Percentiles rank a stretch among this genome's conserved stretches.
phyloP scores from a whole-genome alignment of 257 asterid species.

The Solanum pinnatisectum region DNA sequence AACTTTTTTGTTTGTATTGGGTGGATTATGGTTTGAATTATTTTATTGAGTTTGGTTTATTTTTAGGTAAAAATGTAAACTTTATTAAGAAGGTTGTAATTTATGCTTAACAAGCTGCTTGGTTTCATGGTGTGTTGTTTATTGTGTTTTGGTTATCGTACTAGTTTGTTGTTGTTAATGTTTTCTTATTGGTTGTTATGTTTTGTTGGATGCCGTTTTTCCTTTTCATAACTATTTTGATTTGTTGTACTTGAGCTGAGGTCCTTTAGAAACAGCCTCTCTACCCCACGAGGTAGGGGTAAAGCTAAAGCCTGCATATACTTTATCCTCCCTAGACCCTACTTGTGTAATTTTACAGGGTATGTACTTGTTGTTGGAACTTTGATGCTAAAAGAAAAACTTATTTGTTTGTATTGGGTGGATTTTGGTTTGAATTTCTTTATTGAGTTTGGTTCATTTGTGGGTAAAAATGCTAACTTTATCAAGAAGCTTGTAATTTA shows the following conservation, averaged over 20 bases:
- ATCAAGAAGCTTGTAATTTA: conserved; percentile 33
- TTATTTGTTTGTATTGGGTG: not conserved
- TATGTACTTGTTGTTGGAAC: not conserved
- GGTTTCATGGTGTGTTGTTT: not conserved
- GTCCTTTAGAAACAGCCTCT: not conserved
- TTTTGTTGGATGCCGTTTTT: not conserved
- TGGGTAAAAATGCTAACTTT: conserved; percentile 23
- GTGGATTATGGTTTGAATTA: not conserved
- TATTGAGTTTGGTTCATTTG: conserved; percentile 9
- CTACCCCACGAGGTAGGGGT: not conserved
- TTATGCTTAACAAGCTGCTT: conserved; percentile 13
- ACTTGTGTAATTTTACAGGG: not conserved
- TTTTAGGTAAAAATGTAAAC: conserved; percentile 21
- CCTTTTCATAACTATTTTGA: not conserved
- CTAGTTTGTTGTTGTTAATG: not conserved
- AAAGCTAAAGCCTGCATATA: not conserved
- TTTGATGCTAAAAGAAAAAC: not conserved
- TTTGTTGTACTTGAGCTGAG: not conserved
- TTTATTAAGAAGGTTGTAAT: conserved; percentile 26
- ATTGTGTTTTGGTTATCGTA: not conserved
- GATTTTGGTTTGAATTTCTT: not conserved
- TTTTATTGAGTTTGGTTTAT: conserved; percentile 9
- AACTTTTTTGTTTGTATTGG: not conserved
- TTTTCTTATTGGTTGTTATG: not conserved
- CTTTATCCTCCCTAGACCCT: not conserved